Evolutionary conservation across 352 stramenopile genomes (phyloP), one percentile per base, ranked within the genome.

Genomic region (Elongisporangium prolatum): DNA sequence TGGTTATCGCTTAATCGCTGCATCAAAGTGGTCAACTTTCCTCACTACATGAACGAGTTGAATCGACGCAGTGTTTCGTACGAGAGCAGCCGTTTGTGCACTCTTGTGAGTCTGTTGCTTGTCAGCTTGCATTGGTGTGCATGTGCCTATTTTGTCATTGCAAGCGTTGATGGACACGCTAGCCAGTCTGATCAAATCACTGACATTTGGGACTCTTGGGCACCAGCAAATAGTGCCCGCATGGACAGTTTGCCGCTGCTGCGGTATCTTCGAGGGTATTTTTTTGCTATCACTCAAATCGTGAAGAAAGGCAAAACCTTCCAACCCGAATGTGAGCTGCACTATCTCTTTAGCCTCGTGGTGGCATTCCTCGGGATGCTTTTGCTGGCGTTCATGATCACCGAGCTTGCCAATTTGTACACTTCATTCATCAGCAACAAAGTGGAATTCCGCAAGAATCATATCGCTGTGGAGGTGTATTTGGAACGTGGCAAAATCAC

Each of bases 381-480:
- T 13, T 34, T 68, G 20, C 71, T 84, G 67, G 69, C 75, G 0
- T 76, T 80, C 51, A 76, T 88, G 63, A 74, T 88, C 49, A 65
- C 71, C 3, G 74, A 86, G 50, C 65, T 80, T 28, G 70, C 75
- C 0, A 83, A 74, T 11, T 24, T 88, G 14, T 86, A 85, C 68
- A 54, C 74, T 0, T 84, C 71, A 20, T 82, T 71, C 60, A 84
- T 77, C 53, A 73, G 74, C 63, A 82, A 86, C 60, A 74, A 88
- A 54, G 75, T 88, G 11, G 69, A 84, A 51, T 88, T 88, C 52
- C 75, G 75, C 14, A 79, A 81, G 34, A 75, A 77, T 24, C 73
- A 88, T 52, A 78, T 84, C 25, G 73, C 76, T 4, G 74, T 86
- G 4, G 64, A 75, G 44, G 48, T 74, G 18, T 88, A 85, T 53